Evolutionary conservation across 1,139 yeast genomes (phyloP).

Genomic region (Sugiyamaella sp.): DNA sequence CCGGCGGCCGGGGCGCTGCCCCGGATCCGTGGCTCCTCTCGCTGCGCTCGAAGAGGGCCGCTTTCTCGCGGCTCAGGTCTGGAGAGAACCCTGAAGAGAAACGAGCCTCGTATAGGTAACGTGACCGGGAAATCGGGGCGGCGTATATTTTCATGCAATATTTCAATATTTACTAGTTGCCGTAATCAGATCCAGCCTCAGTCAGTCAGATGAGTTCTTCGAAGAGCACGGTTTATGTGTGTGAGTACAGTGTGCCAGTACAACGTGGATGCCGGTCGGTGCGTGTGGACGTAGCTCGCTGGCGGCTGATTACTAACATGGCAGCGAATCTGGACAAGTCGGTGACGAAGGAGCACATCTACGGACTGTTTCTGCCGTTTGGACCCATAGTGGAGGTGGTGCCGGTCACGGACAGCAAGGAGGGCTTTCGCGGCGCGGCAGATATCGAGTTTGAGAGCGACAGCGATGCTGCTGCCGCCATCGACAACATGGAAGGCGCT

Average conservation of each 20-base stretch:
- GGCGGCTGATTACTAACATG: background rate
- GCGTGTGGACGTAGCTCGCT: too few relatives aligned
- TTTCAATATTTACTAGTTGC: too few relatives aligned
- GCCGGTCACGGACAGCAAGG: constrained; percentile 19
- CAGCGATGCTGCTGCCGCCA: constrained; percentile 43
- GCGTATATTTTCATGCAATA: too few relatives aligned
- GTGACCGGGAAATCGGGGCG: too few relatives aligned
- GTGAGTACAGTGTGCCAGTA: background rate
- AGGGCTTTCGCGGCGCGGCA: constrained; percentile 34
- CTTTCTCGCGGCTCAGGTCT: too few relatives aligned
- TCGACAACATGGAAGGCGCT: constrained; percentile 44
- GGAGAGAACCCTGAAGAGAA: background rate
- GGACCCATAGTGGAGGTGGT: constrained; percentile 42
- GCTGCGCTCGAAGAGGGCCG: background rate
- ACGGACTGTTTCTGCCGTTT: constrained; percentile 41
- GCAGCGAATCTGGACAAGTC: constrained; percentile 29
- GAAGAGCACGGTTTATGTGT: background rate
- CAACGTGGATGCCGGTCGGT: too few relatives aligned
- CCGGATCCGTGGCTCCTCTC: constrained; percentile 1
- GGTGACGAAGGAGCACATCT: constrained; percentile 31
- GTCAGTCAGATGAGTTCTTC: background rate
- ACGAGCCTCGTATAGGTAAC: too few relatives aligned
- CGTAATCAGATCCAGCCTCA: too few relatives aligned
- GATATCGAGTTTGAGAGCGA: constrained; percentile 38
- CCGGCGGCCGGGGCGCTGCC: constrained; percentile 7